phyloP scores from a whole-genome alignment of 2,329 filamentous ascomycete species.

The Arthrobotrys musiformis region DNA sequence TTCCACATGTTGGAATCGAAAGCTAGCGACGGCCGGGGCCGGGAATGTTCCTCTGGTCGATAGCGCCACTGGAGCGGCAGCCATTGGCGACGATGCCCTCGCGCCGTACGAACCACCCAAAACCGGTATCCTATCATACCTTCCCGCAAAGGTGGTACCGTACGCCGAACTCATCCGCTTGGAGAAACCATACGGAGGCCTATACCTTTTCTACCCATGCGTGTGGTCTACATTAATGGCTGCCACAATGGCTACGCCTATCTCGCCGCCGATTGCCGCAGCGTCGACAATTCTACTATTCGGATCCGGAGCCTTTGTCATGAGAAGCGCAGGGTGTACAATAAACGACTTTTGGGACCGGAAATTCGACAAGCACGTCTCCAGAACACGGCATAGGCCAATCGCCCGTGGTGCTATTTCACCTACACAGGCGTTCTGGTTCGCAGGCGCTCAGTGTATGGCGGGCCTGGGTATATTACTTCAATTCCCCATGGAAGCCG shows the following conservation, averaged over 20 bases:
- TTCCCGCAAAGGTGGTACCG: conserved; percentile 77
- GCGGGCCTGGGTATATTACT: conserved; percentile 78
- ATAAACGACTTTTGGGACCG: conserved; percentile 94
- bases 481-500: conserved; percentile 78
- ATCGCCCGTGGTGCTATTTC: conserved; percentile 82
- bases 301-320: conserved; percentile 79
- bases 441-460: conserved; percentile 78
- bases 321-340: conserved; percentile 87
- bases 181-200: conserved; percentile 82
- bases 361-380: conserved; percentile 83
- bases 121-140: conserved; percentile 74
- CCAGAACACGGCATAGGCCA: conserved; percentile 79
- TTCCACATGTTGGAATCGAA: conserved; percentile 21
- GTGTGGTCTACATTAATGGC: conserved; percentile 85
- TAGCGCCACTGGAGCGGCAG: conserved; percentile 30
- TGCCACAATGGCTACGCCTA: conserved; percentile 74
- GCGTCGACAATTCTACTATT: conserved; percentile 75
- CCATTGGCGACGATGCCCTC: conserved; percentile 14
- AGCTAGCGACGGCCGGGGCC: conserved; percentile 14
- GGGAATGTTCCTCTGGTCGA: conserved; percentile 52
- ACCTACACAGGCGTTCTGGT: conserved; percentile 76
- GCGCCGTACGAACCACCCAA: conserved; percentile 73
- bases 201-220: conserved; percentile 87
- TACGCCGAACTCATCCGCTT: conserved; percentile 84
- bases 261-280: conserved; percentile 71